Percentiles rank a stretch among this genome's conserved stretches.
Evolutionary conservation across 164 flowering plant genomes (phyloP).

Genomic region (Warburgia ugandensis): DNA sequence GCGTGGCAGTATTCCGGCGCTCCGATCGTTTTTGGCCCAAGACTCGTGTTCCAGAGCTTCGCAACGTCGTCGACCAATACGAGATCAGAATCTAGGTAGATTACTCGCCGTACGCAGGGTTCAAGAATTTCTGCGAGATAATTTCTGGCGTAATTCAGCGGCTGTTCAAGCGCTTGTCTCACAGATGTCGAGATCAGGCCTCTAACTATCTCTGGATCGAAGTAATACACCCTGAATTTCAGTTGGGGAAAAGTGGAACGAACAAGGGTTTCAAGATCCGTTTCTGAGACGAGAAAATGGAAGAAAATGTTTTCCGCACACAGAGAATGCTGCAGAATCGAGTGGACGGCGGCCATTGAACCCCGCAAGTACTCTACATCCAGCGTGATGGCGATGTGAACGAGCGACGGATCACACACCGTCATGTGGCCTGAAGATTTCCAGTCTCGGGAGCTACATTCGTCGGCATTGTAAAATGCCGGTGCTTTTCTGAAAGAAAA

Average conservation of each 20-base stretch:
- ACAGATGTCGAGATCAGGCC: slow-evolving; percentile 28
- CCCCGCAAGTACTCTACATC: slow-evolving; percentile 26
- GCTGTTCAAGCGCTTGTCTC: slow-evolving; percentile 30
- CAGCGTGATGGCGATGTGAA: slow-evolving; percentile 31
- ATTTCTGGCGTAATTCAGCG: slow-evolving; percentile 30
- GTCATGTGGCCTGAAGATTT: slow-evolving; percentile 1
- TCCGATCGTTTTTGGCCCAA: slow-evolving; percentile 19
- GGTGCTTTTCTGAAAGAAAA: slow-evolving; percentile 18
- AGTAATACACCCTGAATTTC: slow-evolving; percentile 25
- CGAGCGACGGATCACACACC: slow-evolving; percentile 23
- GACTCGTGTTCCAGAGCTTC: slow-evolving; percentile 25
- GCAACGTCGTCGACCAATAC: slow-evolving; percentile 30
- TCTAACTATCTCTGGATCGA: slow-evolving; percentile 22
- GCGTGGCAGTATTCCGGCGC: slow-evolving; percentile 39
- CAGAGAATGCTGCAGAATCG: slow-evolving; percentile 20
- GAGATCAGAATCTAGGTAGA: slow-evolving; percentile 35
- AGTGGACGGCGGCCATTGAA: slow-evolving; percentile 25
- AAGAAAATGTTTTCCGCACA: slow-evolving; percentile 25
- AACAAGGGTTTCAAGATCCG: slow-evolving; percentile 17
- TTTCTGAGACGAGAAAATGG: slow-evolving; percentile 21
- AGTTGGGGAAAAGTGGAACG: slow-evolving; percentile 23
- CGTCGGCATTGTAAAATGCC: slow-evolving; percentile 23
- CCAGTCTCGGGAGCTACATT: slow-evolving; percentile 9
- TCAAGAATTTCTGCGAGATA: slow-evolving; percentile 26
- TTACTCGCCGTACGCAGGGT: slow-evolving; percentile 31